phyloP scores from a whole-genome alignment of 2,329 filamentous ascomycete genomes.

The Aspergillus alliaceus region DNA sequence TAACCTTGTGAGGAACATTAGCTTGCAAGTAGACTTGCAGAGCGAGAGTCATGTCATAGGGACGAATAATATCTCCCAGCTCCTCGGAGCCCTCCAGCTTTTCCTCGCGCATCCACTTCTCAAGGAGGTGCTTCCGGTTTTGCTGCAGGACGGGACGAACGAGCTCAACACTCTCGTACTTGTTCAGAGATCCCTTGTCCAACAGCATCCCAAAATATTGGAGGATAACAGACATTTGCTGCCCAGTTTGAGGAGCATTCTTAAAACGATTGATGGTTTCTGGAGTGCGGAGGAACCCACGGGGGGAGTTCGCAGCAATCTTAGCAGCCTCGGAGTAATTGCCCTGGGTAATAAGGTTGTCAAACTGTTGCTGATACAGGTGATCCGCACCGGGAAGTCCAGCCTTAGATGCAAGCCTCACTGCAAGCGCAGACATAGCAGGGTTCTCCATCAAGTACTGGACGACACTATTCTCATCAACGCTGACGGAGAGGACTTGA shows the following conservation, averaged over 20 bases:
- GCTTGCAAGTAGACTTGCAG: constrained; percentile 88
- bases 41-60: constrained; percentile 85
- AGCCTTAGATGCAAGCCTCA: constrained; percentile 93
- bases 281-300: constrained; percentile 89
- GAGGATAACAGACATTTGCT: constrained; percentile 88
- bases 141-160: constrained; percentile 90
- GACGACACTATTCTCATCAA: constrained; percentile 88
- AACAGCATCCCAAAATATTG: constrained; percentile 98
- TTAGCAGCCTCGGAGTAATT: constrained; percentile 89
- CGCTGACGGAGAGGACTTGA: constrained; percentile 89
- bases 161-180: constrained; percentile 90
- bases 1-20: constrained; percentile 88
- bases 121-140: constrained; percentile 90
- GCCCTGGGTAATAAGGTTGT: constrained; percentile 76
- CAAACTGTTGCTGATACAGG: constrained; percentile 89
- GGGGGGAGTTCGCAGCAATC: constrained; percentile 92
- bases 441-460: constrained; percentile 96
- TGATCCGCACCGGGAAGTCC: constrained; percentile 92
- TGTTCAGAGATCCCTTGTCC: constrained; percentile 91
- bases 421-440: constrained; percentile 86
- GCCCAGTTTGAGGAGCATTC: constrained; percentile 66
- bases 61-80: constrained; percentile 88
- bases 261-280: constrained; percentile 98
- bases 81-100: constrained; percentile 97
- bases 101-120: constrained; percentile 96